These are phyloP conservation scores for Gillenia trifoliata DNA, from an alignment of 306 rosid species.

Conservation along the genomic window DNA sequence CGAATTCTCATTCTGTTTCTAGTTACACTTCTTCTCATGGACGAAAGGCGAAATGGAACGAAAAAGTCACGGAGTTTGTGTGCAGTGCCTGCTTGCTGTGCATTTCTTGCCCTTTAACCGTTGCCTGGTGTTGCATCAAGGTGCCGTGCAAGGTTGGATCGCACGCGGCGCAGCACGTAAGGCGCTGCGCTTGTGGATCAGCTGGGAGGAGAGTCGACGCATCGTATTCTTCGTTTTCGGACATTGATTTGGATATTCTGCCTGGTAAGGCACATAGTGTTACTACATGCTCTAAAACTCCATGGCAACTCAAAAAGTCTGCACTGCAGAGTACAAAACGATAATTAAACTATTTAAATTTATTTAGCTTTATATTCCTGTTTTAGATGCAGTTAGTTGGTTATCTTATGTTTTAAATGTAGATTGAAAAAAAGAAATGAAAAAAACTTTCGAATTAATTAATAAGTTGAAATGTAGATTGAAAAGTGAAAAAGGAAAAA, in stretches of 20 bases:
- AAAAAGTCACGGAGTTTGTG: conserved; percentile 26
- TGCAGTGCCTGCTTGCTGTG: conserved; percentile 53
- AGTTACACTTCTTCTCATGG: conserved; percentile 6
- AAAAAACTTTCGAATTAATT: too few relatives aligned
- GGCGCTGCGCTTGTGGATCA: conserved; percentile 33
- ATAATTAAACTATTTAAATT: not conserved
- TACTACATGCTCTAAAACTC: not conserved
- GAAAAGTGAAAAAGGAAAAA: not conserved
- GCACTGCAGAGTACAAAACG: not conserved
- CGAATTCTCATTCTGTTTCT: conserved; percentile 6
- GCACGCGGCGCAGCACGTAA: conserved; percentile 24
- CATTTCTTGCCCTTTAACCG: conserved; percentile 45
- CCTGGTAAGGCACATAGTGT: conserved; percentile 8
- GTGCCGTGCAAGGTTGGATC: conserved; percentile 46
- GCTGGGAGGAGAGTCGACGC: conserved; percentile 18
- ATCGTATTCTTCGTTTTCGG: conserved; percentile 65
- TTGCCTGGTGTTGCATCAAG: conserved; percentile 47
- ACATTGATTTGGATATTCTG: conserved; percentile 37
- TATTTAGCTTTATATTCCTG: not conserved
- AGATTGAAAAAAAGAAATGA: too few relatives aligned
- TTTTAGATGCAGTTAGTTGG: not conserved
- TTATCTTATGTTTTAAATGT: too few relatives aligned
- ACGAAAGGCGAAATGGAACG: conserved; percentile 23
- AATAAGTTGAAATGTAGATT: too few relatives aligned
- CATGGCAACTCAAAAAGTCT: not conserved